Base-by-base conservation (phyloP, 2,329 filamentous ascomycete genomes). In the Acarospora socialis region DNA sequence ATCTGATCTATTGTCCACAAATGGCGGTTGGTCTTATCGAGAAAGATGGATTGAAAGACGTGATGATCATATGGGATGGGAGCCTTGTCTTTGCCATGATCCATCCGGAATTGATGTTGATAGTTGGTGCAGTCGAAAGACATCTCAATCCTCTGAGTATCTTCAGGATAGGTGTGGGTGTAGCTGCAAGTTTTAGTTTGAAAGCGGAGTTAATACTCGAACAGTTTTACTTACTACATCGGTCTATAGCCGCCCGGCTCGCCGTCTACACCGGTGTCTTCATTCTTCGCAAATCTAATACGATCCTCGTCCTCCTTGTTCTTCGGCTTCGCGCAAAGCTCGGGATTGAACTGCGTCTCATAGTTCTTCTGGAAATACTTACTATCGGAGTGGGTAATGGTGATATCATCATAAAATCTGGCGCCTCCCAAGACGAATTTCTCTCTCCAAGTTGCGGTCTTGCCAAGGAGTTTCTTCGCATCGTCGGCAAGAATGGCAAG, bases 101-200 rank as follows among this genome's bases (percentile, higher is more conserved):
- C 47, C 13, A 51, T 50, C 1, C 71, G 70, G 40, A 83, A 77
- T 47, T 82, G 77, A 26, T 73, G 65, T 49, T 83, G 77, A 53
- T 82, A 81, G 49, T 81, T 79, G 21, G 73, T 77, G 55, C 74
- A 79, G 51, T 83, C 76, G 53, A 81, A 83, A 35, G 68, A 76
- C 64, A 60, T 71, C 48, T 70, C 68, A 21, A 63, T 65, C 49
- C 72, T 73, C 3, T 59, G 62, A 5, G 56, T 56, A 39, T 69
- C 66, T 13, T 59, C 43, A 0, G 54, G 52, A 45, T 73, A 73
- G 42, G 61, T 65, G 35, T 72, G 68, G 43, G 69, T 73, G 43
- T 66, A 63, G 51, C n/a, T n/a, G n/a, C n/a, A n/a, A n/a, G 73
- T 73, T 67, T 73, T 72, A 20, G 69, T 67, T 33, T 65, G 63